Conservation (phyloP, 192 early-diverging fungal species). For the Umbelopsis ramanniana region DNA sequence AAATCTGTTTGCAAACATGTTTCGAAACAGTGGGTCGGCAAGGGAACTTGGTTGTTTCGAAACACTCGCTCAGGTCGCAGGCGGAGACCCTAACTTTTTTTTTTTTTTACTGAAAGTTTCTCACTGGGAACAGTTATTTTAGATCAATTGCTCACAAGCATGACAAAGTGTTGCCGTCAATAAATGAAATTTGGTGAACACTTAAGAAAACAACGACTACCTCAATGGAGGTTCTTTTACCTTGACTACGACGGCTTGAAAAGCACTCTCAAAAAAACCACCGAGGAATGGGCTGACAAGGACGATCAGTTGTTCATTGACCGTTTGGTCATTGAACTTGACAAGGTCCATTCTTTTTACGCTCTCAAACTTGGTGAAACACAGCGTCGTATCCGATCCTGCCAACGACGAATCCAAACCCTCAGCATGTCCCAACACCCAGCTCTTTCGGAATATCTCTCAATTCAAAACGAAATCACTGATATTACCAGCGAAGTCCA, state of each 20-base stretch:
- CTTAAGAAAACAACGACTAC: slow-evolving; percentile 62
- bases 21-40: no score
- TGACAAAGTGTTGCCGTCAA: neutral
- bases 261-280: slow-evolving; percentile 69
- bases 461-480: slow-evolving; percentile 61
- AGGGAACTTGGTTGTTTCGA: no score
- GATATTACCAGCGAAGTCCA: slow-evolving; percentile 74
- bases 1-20: neutral
- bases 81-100: neutral
- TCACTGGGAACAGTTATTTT: neutral
- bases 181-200: slow-evolving; percentile 86
- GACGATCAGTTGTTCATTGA: slow-evolving; percentile 87
- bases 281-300: slow-evolving; percentile 69
- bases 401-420: slow-evolving; percentile 53
- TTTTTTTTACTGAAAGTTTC: neutral
- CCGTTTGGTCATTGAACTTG: slow-evolving; percentile 80
- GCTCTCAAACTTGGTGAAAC: slow-evolving; percentile 72
- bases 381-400: slow-evolving; percentile 65
- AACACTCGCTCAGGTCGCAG: no score
- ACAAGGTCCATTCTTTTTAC: slow-evolving; percentile 76
- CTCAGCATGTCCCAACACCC: slow-evolving; percentile 25
- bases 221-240: slow-evolving; percentile 81
- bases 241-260: slow-evolving; percentile 83
- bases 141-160: neutral
- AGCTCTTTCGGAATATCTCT: slow-evolving; percentile 37